Evolutionary conservation across 352 stramenopile species (phyloP).

Genomic region (Phytophthora megakarya): DNA sequence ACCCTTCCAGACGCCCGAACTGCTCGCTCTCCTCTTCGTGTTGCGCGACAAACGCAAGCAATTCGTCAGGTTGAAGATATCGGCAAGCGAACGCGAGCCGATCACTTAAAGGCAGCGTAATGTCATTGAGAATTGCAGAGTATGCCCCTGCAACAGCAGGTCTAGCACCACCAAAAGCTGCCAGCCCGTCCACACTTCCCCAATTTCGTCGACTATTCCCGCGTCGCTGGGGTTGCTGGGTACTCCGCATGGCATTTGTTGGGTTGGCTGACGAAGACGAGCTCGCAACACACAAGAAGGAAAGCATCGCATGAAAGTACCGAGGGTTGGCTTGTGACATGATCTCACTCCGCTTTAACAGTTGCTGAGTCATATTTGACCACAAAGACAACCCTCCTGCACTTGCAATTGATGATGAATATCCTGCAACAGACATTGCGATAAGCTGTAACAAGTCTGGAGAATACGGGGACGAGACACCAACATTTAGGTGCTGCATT

Average conservation of each 20-base stretch:
- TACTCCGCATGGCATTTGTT: constrained; percentile 28
- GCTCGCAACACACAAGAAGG: constrained; percentile 68
- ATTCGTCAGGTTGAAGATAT: constrained; percentile 84
- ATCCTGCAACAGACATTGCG: constrained; percentile 86
- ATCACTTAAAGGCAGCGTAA: constrained; percentile 87
- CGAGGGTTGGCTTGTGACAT: constrained; percentile 59
- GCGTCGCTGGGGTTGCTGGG: constrained; percentile 40
- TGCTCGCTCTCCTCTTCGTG: constrained; percentile 84
- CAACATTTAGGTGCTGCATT: constrained; percentile 52
- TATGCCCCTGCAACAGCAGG: constrained; percentile 53
- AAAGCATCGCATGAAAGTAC: constrained; percentile 84
- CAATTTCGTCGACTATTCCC: constrained; percentile 50
- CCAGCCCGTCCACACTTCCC: constrained; percentile 67
- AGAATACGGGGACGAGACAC: constrained; percentile 45
- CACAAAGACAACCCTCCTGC: constrained; percentile 61
- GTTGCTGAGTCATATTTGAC: constrained; percentile 77
- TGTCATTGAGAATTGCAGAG: constrained; percentile 84
- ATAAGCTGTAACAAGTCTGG: constrained; percentile 87
- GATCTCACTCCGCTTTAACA: constrained; percentile 80
- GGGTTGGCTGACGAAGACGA: constrained; percentile 37
- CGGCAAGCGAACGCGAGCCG: constrained; percentile 92
- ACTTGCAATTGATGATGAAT: constrained; percentile 59
- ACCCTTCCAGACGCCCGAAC: constrained; percentile 87
- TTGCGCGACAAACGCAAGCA: constrained; percentile 81
- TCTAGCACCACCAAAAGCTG: constrained; percentile 36